Evolutionary conservation across 2,329 filamentous ascomycete species (phyloP).

Genomic region (Thelonectria blattea): DNA sequence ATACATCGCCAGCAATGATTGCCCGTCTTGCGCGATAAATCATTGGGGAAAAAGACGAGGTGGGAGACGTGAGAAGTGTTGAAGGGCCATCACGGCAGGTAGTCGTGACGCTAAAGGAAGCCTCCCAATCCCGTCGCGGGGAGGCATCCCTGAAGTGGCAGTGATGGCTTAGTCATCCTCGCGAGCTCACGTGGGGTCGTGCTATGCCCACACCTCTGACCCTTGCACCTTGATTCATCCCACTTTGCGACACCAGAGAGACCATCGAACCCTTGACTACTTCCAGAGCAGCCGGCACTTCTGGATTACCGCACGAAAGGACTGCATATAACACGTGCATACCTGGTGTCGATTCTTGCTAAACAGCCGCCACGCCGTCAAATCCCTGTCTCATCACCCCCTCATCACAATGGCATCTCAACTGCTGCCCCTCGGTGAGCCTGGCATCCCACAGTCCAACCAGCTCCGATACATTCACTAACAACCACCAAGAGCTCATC

Average conservation of each 20-base stretch:
- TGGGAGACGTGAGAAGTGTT: constrained; percentile 26
- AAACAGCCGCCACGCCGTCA: background rate
- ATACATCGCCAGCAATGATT: constrained; percentile 39
- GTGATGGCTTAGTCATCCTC: constrained; percentile 45
- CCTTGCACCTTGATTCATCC: constrained; percentile 37
- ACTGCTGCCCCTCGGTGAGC: constrained; percentile 72
- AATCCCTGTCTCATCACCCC: constrained; percentile 14
- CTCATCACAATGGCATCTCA: constrained; percentile 69
- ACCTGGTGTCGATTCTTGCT: background rate
- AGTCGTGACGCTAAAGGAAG: constrained; percentile 30
- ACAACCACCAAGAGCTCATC: constrained; percentile 76
- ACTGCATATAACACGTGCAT: background rate
- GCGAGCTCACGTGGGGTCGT: constrained; percentile 44
- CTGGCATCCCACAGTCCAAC: constrained; percentile 1
- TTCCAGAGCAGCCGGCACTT: background rate
- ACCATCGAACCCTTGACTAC: constrained; percentile 11
- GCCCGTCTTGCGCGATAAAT: constrained; percentile 23
- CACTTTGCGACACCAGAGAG: constrained; percentile 37
- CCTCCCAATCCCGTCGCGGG: constrained; percentile 34
- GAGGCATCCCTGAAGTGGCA: constrained; percentile 14
- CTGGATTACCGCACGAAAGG: background rate
- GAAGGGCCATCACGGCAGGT: constrained; percentile 34
- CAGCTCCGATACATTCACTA: constrained; percentile 20
- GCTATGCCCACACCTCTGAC: constrained; percentile 31
- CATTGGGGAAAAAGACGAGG: constrained; percentile 28